Percentiles rank a stretch among this genome's conserved stretches.
These are phyloP conservation scores for Tillandsia fasciculata DNA, from an alignment of 176 grass and related monocot species.

Conservation along the genomic window DNA sequence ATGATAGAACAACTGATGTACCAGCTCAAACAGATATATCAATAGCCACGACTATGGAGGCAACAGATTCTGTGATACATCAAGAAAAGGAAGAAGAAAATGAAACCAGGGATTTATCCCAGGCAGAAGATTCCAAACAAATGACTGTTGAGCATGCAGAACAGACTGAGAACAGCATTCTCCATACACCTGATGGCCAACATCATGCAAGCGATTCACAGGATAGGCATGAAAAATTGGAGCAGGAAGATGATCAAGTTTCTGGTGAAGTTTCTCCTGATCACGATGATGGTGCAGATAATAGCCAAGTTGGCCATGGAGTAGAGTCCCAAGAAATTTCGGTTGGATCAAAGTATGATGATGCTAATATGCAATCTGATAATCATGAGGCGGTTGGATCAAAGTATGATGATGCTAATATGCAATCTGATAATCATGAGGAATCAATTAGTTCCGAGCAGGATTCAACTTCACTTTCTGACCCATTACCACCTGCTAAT, in stretches of 20 bases:
- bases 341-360: constrained; percentile 23
- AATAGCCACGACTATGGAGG: constrained; percentile 17
- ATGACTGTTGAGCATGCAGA: constrained; percentile 16
- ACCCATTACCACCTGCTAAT: constrained; percentile 20
- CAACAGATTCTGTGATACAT: constrained; percentile 9
- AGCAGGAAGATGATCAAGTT: constrained; percentile 19
- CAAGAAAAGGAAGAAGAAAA: constrained; percentile 28
- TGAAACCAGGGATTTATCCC: background rate
- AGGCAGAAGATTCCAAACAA: constrained; percentile 16
- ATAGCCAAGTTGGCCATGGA: constrained; percentile 28
- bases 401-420: constrained; percentile 22
- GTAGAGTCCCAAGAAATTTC: constrained; percentile 13
- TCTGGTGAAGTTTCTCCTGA: constrained; percentile 32
- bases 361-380: constrained; percentile 15
- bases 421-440: constrained; percentile 13
- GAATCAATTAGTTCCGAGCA: constrained; percentile 24
- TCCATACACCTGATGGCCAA: constrained; percentile 22
- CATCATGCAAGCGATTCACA: constrained; percentile 28
- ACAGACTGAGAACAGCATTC: constrained; percentile 19
- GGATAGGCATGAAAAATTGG: constrained; percentile 21
- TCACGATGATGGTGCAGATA: constrained; percentile 20
- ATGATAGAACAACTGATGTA: constrained; percentile 21
- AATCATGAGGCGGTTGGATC: constrained; percentile 11
- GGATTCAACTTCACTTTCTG: constrained; percentile 22
- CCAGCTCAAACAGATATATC: constrained; percentile 37